Conservation (phyloP, 2,329 filamentous ascomycete species). For the Phialophora verrucosa region DNA sequence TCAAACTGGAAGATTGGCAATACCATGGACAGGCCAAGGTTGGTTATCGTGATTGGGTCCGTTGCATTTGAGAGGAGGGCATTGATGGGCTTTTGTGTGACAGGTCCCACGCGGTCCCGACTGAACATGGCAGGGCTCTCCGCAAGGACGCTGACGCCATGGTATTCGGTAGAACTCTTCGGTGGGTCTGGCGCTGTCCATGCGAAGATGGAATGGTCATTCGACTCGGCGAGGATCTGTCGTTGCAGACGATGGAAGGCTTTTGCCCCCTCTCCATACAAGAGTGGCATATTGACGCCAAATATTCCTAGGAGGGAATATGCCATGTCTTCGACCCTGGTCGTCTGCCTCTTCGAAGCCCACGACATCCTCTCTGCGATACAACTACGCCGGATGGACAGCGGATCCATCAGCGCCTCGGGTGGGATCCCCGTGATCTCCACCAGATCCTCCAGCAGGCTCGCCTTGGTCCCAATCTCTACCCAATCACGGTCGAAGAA, state of each 20-base stretch:
- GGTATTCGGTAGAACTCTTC: neutral
- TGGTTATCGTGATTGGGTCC: neutral
- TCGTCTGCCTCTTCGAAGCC: constrained; percentile 46
- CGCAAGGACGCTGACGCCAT: constrained; percentile 1
- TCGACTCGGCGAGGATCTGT: constrained; percentile 31
- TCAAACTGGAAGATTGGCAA: neutral
- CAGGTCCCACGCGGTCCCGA: neutral
- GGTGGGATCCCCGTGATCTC: neutral
- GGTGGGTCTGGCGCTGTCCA: constrained; percentile 6
- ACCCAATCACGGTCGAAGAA: constrained; percentile 1
- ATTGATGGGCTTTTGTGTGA: neutral
- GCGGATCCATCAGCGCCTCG: constrained; percentile 1
- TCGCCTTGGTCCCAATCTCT: constrained; percentile 1
- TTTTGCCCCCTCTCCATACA: constrained; percentile 49
- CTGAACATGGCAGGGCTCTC: constrained; percentile 3
- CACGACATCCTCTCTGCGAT: constrained; percentile 44
- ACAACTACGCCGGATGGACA: neutral
- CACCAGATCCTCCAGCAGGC: neutral
- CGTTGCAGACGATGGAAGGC: constrained; percentile 39
- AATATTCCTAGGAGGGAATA: constrained; percentile 56
- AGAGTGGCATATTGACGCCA: constrained; percentile 51
- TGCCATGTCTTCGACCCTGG: constrained; percentile 49
- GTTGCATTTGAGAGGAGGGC: neutral
- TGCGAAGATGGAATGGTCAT: constrained; percentile 35
- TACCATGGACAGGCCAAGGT: constrained; percentile 1